These are phyloP conservation scores for Candida sojae DNA, from an alignment of 1,139 yeast genomes.

Conservation along the genomic window DNA sequence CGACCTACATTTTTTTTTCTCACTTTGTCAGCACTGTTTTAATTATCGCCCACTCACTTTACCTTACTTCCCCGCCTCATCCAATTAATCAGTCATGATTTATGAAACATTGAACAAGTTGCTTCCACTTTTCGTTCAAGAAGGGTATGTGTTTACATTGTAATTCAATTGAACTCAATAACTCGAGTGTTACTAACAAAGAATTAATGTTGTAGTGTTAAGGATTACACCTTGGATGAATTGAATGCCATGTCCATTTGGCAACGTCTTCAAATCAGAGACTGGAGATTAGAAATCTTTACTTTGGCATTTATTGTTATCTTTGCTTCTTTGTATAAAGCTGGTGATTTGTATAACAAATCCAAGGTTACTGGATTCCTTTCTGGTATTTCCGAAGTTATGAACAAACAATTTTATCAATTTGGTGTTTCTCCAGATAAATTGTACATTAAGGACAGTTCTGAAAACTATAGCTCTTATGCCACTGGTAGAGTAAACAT, in stretches of 20 bases:
- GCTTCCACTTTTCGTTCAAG: conserved; percentile 12
- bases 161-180: background rate
- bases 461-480: conserved; percentile 72
- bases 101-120: conserved; percentile 13
- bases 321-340: conserved; percentile 48
- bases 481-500: conserved; percentile 89
- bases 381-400: conserved; percentile 42
- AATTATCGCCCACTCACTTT: background rate
- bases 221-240: conserved; percentile 48
- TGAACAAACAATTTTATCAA: conserved; percentile 72
- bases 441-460: conserved; percentile 64
- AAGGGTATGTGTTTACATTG: conserved; percentile 9
- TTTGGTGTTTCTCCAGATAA: conserved; percentile 65
- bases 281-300: conserved; percentile 75
- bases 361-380: conserved; percentile 53
- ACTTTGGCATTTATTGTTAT: conserved; percentile 52
- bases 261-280: conserved; percentile 54
- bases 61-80: background rate
- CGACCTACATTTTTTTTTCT: background rate
- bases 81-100: conserved; percentile 9
- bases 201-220: conserved; percentile 3
- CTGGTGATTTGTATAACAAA: conserved; percentile 64
- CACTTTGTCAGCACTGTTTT: no score
- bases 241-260: conserved; percentile 49
- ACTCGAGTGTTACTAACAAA: conserved; percentile 8